Evolutionary conservation across 768 basidiomycete species (phyloP).

Genomic region (Lactarius trivialis): DNA sequence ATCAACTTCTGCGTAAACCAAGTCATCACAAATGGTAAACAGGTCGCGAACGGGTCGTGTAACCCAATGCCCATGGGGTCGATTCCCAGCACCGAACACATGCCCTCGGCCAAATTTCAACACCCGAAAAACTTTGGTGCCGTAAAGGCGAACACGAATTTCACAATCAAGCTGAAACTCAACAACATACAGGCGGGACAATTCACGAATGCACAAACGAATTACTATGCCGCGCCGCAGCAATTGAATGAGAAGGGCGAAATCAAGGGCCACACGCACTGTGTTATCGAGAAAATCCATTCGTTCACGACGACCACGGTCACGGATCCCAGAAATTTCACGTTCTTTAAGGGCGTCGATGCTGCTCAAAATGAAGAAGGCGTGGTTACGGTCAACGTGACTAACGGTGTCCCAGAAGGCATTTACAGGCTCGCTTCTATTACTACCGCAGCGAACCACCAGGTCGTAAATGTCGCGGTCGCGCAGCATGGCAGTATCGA

Average conservation of each 20-base stretch:
- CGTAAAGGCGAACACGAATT: constrained; percentile 36
- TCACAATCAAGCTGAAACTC: constrained; percentile 38
- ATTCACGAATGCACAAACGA: constrained; percentile 44
- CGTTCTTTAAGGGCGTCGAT: constrained; percentile 60
- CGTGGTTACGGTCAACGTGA: constrained; percentile 43
- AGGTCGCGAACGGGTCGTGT: constrained; percentile 34
- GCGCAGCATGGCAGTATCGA: constrained; percentile 57
- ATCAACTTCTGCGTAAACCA: constrained; percentile 48
- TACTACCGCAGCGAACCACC: constrained; percentile 51
- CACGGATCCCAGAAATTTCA: constrained; percentile 46
- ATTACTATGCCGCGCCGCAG: constrained; percentile 48
- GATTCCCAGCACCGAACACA: constrained; percentile 38
- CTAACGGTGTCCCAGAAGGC: constrained; percentile 50
- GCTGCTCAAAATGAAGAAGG: constrained; percentile 33
- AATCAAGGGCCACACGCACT: constrained; percentile 51
- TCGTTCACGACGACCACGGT: constrained; percentile 38
- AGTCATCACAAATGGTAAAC: constrained; percentile 43
- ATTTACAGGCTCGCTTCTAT: constrained; percentile 55
- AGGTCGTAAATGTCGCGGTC: constrained; percentile 49
- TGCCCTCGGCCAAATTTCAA: constrained; percentile 45
- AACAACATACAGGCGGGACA: constrained; percentile 38
- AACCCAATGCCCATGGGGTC: constrained; percentile 35
- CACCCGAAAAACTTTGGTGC: constrained; percentile 35
- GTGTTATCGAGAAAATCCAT: constrained; percentile 44
- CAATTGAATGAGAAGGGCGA: constrained; percentile 37